These are phyloP conservation scores for Ogataea paraovalis DNA, from an alignment of 805 yeast species.

Conservation along the genomic window DNA sequence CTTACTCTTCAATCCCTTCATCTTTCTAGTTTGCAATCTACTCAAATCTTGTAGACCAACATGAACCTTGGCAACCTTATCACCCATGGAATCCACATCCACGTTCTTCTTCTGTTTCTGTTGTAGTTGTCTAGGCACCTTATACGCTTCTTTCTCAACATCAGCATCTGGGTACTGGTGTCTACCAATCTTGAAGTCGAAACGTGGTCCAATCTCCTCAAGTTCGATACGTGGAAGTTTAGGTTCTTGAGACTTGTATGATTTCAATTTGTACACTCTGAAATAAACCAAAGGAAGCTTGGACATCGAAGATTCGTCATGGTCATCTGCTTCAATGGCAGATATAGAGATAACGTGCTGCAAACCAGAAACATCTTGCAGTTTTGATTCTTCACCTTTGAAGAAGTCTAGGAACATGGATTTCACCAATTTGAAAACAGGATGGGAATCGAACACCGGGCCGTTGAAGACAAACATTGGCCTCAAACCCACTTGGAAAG, in stretches of 20 bases:
- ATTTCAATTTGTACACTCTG: constrained; percentile 84
- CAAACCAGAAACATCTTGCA: constrained; percentile 91
- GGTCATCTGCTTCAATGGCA: constrained; percentile 70
- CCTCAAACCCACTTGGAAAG: constrained; percentile 84
- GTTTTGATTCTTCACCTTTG: constrained; percentile 74
- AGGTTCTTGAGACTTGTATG: constrained; percentile 72
- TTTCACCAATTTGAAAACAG: constrained; percentile 78
- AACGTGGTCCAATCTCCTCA: constrained; percentile 92
- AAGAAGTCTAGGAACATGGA: constrained; percentile 88
- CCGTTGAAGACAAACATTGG: constrained; percentile 96
- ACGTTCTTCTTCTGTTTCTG: constrained; percentile 86
- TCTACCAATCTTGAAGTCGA: constrained; percentile 91
- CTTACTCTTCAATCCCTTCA: constrained; percentile 92
- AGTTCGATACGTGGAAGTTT: constrained; percentile 91
- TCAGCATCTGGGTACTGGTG: constrained; percentile 78
- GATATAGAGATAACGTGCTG: constrained; percentile 85
- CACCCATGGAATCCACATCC: constrained; percentile 86
- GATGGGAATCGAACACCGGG: constrained; percentile 83
- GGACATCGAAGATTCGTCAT: constrained; percentile 53
- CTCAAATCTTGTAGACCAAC: constrained; percentile 92
- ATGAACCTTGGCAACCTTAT: constrained; percentile 93
- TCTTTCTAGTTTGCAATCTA: constrained; percentile 92
- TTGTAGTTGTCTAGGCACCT: constrained; percentile 75
- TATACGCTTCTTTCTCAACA: constrained; percentile 83
- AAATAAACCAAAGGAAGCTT: constrained; percentile 78